Conservation (phyloP, 768 basidiomycete genomes). For the Tulasnella sp. region DNA sequence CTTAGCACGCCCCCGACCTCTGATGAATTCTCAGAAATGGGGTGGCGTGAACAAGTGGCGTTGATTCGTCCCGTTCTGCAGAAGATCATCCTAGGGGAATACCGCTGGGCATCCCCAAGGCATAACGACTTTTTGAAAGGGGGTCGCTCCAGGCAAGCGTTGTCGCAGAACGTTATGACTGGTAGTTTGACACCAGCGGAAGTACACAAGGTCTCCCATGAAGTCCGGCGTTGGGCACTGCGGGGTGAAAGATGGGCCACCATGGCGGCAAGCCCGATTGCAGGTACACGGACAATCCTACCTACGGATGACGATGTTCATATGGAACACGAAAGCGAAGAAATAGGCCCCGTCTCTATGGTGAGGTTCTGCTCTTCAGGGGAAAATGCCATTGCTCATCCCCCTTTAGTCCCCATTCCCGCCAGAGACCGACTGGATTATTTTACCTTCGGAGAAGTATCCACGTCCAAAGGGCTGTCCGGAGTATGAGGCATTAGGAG, state of each 20-base stretch:
- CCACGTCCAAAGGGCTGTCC: not conserved
- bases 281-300: not conserved
- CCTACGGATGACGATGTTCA: too few relatives aligned
- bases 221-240: slow-evolving; percentile 13
- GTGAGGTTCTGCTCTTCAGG: too few relatives aligned
- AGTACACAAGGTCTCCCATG: not conserved
- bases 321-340: too few relatives aligned
- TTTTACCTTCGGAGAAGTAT: not conserved
- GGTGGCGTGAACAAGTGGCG: slow-evolving; percentile 1
- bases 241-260: slow-evolving; percentile 11
- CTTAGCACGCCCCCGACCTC: not conserved
- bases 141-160: not conserved
- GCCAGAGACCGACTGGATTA: slow-evolving; percentile 1
- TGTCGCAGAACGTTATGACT: not conserved
- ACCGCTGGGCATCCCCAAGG: not conserved
- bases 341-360: not conserved
- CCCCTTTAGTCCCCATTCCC: too few relatives aligned
- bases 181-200: slow-evolving; percentile 3
- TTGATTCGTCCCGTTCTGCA: not conserved
- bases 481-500: not conserved
- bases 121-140: slow-evolving; percentile 9
- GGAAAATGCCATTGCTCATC: too few relatives aligned
- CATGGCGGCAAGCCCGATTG: too few relatives aligned
- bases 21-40: not conserved
- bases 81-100: slow-evolving; percentile 10